Percentiles rank a stretch among this genome's conserved stretches.
Conservation (phyloP, 2,329 filamentous ascomycete species). For the Epicoccum sorghinum region DNA sequence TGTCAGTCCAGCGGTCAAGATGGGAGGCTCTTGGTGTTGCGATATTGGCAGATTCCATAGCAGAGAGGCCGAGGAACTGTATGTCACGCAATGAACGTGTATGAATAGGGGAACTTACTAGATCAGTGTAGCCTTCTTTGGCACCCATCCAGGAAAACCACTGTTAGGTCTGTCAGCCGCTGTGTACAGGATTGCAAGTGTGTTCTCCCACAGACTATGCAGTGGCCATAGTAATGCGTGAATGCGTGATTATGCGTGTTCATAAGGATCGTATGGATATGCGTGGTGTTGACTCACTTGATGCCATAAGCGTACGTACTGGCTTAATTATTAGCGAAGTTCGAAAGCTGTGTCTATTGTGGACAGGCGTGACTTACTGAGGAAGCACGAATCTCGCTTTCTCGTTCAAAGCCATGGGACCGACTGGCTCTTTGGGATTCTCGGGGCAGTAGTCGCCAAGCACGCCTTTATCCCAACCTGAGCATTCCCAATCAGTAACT, state of each 20-base stretch:
- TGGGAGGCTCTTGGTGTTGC: too few relatives aligned
- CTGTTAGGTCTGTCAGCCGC: slow-evolving; percentile 52
- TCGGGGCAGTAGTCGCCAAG: slow-evolving; percentile 35
- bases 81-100: too few relatives aligned
- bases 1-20: background rate
- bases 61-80: background rate
- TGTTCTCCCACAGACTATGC: too few relatives aligned
- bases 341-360: background rate
- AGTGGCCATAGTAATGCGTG: too few relatives aligned
- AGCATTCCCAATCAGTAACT: background rate
- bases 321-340: slow-evolving; percentile 24
- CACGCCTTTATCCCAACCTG: slow-evolving; percentile 72
- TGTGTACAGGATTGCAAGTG: background rate
- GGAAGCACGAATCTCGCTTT: slow-evolving; percentile 84
- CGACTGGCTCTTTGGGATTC: slow-evolving; percentile 16
- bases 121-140: slow-evolving; percentile 74
- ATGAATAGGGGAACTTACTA: slow-evolving; percentile 67
- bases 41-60: too few relatives aligned
- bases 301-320: slow-evolving; percentile 48
- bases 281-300: slow-evolving; percentile 38
- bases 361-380: slow-evolving; percentile 59
- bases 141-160: slow-evolving; percentile 80
- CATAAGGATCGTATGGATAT: background rate
- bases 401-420: slow-evolving; percentile 86
- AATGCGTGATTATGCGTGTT: too few relatives aligned